Base-by-base conservation (phyloP, 257 asterid species). In the Solanum chmielewskii region DNA sequence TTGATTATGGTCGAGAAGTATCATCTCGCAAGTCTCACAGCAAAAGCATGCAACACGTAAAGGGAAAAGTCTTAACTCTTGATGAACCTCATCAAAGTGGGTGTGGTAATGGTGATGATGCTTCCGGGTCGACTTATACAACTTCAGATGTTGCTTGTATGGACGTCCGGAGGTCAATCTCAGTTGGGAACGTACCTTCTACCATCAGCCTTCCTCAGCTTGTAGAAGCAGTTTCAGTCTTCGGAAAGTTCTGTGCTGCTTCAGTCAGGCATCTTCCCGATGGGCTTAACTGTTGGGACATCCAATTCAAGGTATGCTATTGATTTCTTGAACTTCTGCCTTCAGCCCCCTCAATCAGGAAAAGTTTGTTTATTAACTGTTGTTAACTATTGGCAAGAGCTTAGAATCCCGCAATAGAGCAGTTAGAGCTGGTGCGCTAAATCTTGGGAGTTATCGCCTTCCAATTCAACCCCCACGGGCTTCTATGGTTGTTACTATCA, bases 211-310 rank as follows among this genome's bases (percentile, higher is more conserved):
- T 90, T 84, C 35, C 85, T 27, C 90, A 88, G 89, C 89, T 92
- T 60, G 89, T 91, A 49, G 89, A 87, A 87, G 91, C 93, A 84
- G 71, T 90, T 88, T 93, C 94, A 82, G 88, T 82, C 60, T 91
- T 87, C 52, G 95, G 94, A 84, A 87, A 92, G 78, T 91, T 92
- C 84, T 86, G 89, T 18, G 87, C 92, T 52, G 93, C 94, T 64
- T 90, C 90, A 18, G 87, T 91, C 56, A 56, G 88, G 47, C 84
- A 77, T 66, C 68, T 87, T 56, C 73, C 90, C 25, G 83, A 84
- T 74, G 91, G 86, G 75, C 85, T 86, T 11, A 84, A 71, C 91
- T 33, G 80, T 73, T 73, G 80, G 80, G 29, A 73, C 80, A 37
- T 73, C 47, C 80, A 73, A 73, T 73, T 35, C 9, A 9, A 73